These are phyloP conservation scores for Acacia melanoxylon DNA, from an alignment of 306 rosid genomes.

Conservation along the genomic window DNA sequence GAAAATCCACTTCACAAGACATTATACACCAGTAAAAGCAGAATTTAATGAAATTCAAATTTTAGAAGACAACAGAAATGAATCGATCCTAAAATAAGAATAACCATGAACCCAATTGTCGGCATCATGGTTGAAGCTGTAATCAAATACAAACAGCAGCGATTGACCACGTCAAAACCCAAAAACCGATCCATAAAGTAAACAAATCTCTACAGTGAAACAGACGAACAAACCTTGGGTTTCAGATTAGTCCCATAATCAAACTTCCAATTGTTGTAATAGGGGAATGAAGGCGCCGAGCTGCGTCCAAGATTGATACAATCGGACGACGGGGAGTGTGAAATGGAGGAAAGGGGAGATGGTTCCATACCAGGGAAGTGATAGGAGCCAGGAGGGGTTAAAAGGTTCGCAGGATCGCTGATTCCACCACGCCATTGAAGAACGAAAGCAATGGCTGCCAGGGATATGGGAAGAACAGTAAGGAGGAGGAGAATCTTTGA, in stretches of 20 bases:
- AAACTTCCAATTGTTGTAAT: slow-evolving; percentile 77
- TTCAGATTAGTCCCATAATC: slow-evolving; percentile 61
- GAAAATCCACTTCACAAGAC: slow-evolving; percentile 5
- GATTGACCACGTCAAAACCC: not conserved
- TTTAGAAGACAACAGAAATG: not conserved
- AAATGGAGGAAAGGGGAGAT: slow-evolving; percentile 66
- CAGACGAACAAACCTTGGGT: slow-evolving; percentile 67
- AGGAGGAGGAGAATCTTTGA: slow-evolving; percentile 82
- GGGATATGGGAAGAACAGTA: slow-evolving; percentile 82
- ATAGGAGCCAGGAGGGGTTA: slow-evolving; percentile 77
- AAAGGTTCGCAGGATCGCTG: slow-evolving; percentile 73
- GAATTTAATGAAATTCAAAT: slow-evolving; percentile 10
- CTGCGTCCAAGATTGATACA: slow-evolving; percentile 75
- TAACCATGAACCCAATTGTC: not conserved
- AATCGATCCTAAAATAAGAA: slow-evolving; percentile 18
- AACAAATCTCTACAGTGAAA: not conserved
- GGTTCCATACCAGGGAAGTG: slow-evolving; percentile 91
- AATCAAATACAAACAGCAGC: not conserved
- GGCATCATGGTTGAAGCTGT: not conserved
- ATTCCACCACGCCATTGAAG: slow-evolving; percentile 99
- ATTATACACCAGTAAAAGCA: not conserved
- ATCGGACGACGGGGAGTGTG: slow-evolving; percentile 53
- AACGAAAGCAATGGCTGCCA: slow-evolving; percentile 81
- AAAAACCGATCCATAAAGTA: slow-evolving; percentile 15
- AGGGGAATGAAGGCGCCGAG: slow-evolving; percentile 73